Base-by-base conservation (phyloP, 177 flowering plant genomes). In the Tripterygium wilfordii region DNA sequence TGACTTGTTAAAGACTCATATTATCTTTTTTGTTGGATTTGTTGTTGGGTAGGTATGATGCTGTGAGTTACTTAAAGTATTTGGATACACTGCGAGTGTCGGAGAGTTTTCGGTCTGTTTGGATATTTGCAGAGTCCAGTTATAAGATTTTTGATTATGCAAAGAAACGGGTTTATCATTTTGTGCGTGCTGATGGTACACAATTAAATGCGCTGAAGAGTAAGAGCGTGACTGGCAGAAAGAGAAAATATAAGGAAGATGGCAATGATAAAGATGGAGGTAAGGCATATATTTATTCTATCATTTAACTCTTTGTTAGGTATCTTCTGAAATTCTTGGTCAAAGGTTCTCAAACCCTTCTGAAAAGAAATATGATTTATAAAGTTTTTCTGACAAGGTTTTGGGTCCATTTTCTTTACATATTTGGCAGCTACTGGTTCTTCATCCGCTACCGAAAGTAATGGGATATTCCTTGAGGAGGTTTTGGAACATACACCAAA, bases 51-150 rank as follows among this genome's bases (percentile, higher is more conserved):
- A 91, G 98, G 72, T 94, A 89, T 51, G 99, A 94, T 75, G 94
- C 96, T 1, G 95, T 89, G 59, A 79, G 88, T 54, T 94, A 64
- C 64, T 69, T 94, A 81, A 94, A 85, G 84, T 89, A 87, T 64
- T 76, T 94, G 75, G 95, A 94, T 67, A 78, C 92, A 3, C 68
- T 94, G 41, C 81, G 99, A 68, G 97, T 77, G 40, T 85, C 99
- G 3, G 99, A 89, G 76, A 92, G 95, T 49, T 78, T 85, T 61
- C 68, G 90, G n/a, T 94, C 99, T 42, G 85, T 94, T 36, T 94
- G 99, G 99, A 82, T 89, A 48, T 89, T 94, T 65, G 92, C 97
- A 5, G 95, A 90, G 62, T 78, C 97, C 2, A 89, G 97, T 57
- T 77, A 84, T 65, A 94, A 94, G 79, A 87, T 89, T 48, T 94